phyloP scores from a whole-genome alignment of 2,329 filamentous ascomycete genomes.

The Phaeosphaeriaceae sp. region DNA sequence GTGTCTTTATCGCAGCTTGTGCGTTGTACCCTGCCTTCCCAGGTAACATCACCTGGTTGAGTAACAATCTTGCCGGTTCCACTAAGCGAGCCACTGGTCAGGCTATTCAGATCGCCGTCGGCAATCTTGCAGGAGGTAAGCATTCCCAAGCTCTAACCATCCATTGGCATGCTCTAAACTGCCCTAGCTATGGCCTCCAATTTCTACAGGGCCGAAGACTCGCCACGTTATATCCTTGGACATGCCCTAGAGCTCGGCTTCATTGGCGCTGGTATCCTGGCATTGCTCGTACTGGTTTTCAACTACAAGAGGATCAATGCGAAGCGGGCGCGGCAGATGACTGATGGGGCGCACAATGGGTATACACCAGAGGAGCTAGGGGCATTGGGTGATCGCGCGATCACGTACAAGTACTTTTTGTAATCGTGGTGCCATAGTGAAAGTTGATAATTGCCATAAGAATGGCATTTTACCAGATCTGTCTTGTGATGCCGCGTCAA shows the following conservation, averaged over 20 bases:
- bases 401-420: conserved; percentile 68
- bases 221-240: conserved; percentile 58
- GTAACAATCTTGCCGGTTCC: conserved; percentile 61
- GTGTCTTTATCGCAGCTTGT: conserved; percentile 46
- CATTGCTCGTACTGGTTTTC: conserved; percentile 53
- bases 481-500: background rate
- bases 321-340: conserved; percentile 53
- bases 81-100: conserved; percentile 60
- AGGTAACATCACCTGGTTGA: conserved; percentile 57
- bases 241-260: conserved; percentile 61
- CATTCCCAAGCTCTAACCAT: background rate
- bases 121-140: conserved; percentile 51
- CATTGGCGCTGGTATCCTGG: conserved; percentile 54
- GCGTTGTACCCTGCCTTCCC: conserved; percentile 48
- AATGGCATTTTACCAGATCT: too few relatives aligned
- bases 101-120: conserved; percentile 57
- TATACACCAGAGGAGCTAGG: conserved; percentile 63
- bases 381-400: conserved; percentile 64
- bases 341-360: conserved; percentile 44
- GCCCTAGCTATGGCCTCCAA: conserved; percentile 70
- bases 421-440: conserved; percentile 25
- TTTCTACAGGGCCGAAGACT: conserved; percentile 65
- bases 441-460: too few relatives aligned
- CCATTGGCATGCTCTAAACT: conserved; percentile 10
- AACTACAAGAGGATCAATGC: conserved; percentile 66